Evolutionary conservation across 2,329 filamentous ascomycete genomes (phyloP), one percentile per base, ranked within the genome.

Genomic region (Aspergillus thermomutatus): DNA sequence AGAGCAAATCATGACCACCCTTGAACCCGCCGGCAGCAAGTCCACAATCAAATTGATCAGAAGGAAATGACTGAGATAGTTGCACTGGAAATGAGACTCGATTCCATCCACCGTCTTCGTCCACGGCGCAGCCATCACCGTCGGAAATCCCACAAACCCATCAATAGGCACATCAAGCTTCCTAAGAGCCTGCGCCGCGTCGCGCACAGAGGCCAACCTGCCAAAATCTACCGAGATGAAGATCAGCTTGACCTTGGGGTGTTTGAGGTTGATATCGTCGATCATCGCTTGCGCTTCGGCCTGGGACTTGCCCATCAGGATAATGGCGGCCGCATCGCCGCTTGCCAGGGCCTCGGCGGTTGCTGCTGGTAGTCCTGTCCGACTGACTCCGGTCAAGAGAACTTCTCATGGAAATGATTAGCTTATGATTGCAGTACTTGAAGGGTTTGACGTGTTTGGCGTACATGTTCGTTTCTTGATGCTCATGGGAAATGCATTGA

Each of bases 391-490:
- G 21, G 64, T 64, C 25, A 73, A 60, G 17, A 72, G 50, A 51
- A 71, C 66, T 70, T 46, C 25, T 17, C 11, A 23, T 14, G 11
- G 10, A 25, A 11, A 46, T 6, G 21, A 23, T 26, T 26, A 46
- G 43, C 43, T 26, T 14, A 46, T 3, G 31, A 46, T 14, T 10
- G 23, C 21, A 10, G 19, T 17, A 3, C 6, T 14, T 7, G 21
- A 25, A 46, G 10, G 43, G 43, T 8, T 14, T 8, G 11, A 14
- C 10, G 6, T 23, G 11, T 17, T 43, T 25, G 25, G 17, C 60
- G 45, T 55, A 72, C 72, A 66, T 49, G 67, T 73, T 55, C 66
- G 72, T 17, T 66, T 60, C 48, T 66, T 64, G 21, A 74, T 65
- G 21, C 60, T 48, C 6, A 69, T 61, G 6, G 63, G 58, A 55